Percentiles rank a stretch among this genome's conserved stretches.
Conservation (phyloP, 2,329 filamentous ascomycete species). For the Mycogone perniciosa region DNA sequence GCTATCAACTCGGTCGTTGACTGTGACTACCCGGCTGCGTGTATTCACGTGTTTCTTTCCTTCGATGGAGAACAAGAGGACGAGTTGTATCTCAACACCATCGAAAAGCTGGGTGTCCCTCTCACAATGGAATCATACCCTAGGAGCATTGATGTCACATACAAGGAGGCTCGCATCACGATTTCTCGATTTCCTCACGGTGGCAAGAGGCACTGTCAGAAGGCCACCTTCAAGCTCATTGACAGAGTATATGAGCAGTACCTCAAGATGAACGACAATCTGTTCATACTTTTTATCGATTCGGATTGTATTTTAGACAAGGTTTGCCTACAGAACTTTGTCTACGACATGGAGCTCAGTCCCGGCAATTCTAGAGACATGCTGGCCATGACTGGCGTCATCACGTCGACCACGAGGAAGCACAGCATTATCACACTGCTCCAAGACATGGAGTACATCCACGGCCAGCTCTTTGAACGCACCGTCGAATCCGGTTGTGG, state of each 20-base stretch:
- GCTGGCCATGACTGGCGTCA: constrained; percentile 96
- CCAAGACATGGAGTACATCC: constrained; percentile 97
- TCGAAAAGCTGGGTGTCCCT: constrained; percentile 77
- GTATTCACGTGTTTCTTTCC: constrained; percentile 90
- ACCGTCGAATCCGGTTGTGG: constrained; percentile 93
- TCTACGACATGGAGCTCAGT: constrained; percentile 97
- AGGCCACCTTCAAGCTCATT: constrained; percentile 85
- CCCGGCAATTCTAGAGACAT: constrained; percentile 87
- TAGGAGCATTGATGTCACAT: constrained; percentile 82
- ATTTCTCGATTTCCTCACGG: constrained; percentile 89
- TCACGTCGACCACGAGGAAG: constrained; percentile 86
- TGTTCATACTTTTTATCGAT: constrained; percentile 96
- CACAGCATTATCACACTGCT: constrained; percentile 85
- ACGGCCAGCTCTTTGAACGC: constrained; percentile 92
- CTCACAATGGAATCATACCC: constrained; percentile 72
- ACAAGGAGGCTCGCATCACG: constrained; percentile 76
- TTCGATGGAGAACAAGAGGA: constrained; percentile 90
- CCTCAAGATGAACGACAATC: constrained; percentile 77
- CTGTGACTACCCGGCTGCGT: constrained; percentile 86
- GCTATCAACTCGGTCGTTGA: constrained; percentile 89
- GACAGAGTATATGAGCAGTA: constrained; percentile 89
- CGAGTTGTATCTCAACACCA: constrained; percentile 80
- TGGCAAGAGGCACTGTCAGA: constrained; percentile 90
- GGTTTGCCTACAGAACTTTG: constrained; percentile 91
- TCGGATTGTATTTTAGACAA: constrained; percentile 92